Base-by-base conservation (phyloP, 2,329 filamentous ascomycete species). In the Xylariaceae sp. region DNA sequence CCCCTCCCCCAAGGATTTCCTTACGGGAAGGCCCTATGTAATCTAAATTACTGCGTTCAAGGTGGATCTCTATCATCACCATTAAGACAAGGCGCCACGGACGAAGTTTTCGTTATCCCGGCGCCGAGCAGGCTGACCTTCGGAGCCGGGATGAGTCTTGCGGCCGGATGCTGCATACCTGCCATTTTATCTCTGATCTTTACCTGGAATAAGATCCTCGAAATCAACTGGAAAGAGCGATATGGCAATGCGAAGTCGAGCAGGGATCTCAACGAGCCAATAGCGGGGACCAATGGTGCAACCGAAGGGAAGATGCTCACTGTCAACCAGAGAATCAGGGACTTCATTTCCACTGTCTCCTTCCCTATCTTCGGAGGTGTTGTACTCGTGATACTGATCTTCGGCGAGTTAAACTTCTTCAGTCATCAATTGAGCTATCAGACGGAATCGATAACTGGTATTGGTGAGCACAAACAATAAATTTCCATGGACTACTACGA, bases 151-250 rank as follows among this genome's bases (percentile, higher is more conserved):
- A 83, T 76, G 8, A 68, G 85, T 2, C 64, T 85, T 2, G 73
- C 78, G 0, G 79, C 80, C 2, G 82, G 76, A 2, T 83, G 79
- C 45, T 85, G 79, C 43, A 74, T 86, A 3, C 79, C 81, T 0
- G 78, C 80, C 1, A 72, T 85, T 9, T 60, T 85, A 0, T 80
- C 77, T 8, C 60, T 84, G 47, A 49, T 49, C 29, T 79, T 74
- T 1, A 83, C 79, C 61, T 79, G 76, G 73, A 75, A 78, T 47
- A 83, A 80, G 51, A 82, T 85, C 4, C 58, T 82, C 2, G 72
- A 82, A 45, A 71, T 74, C 37, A 83, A 83, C 44, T 81, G 77
- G 76, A 76, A 69, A 47, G 65, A 59, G 31, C 61, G 64, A 1
- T 70, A 68, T 30, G 64, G 65, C 1, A 51, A 32, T 13, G 15